A percentile compares a stretch with the other conserved stretches of the same genome.
phyloP scores from a whole-genome alignment of 164 flowering plant species.

The Sextonia rubra region DNA sequence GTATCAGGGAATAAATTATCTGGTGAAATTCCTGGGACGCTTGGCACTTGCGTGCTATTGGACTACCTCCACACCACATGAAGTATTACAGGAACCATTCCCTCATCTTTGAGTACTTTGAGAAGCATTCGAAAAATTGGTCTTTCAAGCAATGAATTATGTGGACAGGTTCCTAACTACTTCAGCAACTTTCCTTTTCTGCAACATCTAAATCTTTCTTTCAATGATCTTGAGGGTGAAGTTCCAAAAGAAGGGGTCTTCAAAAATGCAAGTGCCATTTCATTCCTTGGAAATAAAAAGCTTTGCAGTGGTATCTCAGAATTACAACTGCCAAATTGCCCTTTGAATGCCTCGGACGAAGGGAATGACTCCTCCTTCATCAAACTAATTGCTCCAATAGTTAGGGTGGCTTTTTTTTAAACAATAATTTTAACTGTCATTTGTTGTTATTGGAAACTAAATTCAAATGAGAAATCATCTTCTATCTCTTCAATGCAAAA shows the following conservation, averaged over 20 bases:
- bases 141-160: slow-evolving; percentile 14
- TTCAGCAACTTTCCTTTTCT: not conserved
- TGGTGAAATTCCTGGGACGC: slow-evolving; percentile 26
- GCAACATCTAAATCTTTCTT: slow-evolving; percentile 1
- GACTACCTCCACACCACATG: slow-evolving; percentile 10
- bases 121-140: slow-evolving; percentile 7
- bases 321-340: not conserved
- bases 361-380: not conserved
- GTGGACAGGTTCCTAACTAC: slow-evolving; percentile 11
- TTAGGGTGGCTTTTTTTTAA: not conserved
- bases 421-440: not conserved
- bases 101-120: slow-evolving; percentile 1
- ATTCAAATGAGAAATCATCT: not conserved
- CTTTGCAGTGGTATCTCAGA: not conserved
- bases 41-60: slow-evolving; percentile 20
- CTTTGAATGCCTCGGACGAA: not conserved
- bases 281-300: not conserved
- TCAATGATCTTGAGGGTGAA: slow-evolving; percentile 5
- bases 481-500: not conserved
- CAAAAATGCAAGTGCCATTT: not conserved
- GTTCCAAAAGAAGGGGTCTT: slow-evolving; percentile 4
- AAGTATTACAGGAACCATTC: slow-evolving; percentile 26
- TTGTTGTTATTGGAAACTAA: not conserved
- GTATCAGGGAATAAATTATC: slow-evolving; percentile 24
- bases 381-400: no score